Percentiles rank a stretch among this genome's conserved stretches.
Conservation (phyloP, 495 filamentous ascomycete species). For the Talaromyces proteolyticus region DNA sequence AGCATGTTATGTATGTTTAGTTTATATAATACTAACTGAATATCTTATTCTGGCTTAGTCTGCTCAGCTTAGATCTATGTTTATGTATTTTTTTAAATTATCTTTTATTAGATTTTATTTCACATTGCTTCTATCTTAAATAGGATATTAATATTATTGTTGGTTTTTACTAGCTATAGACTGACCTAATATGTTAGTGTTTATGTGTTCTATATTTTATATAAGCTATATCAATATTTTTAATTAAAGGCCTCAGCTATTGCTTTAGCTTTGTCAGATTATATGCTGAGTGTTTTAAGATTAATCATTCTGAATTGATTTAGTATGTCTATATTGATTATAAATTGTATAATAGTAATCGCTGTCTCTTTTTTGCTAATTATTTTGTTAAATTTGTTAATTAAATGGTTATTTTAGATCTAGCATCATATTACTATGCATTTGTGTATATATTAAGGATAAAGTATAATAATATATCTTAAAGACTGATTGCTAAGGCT, state of each 20-base stretch:
- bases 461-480: slow-evolving; percentile 24
- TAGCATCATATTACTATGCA: neutral
- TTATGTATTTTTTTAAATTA: neutral
- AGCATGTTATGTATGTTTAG: neutral
- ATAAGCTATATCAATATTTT: neutral
- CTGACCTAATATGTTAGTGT: neutral
- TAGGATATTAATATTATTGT: neutral
- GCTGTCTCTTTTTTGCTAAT: slow-evolving; percentile 20
- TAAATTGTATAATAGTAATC: slow-evolving; percentile 23
- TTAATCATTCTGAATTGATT: slow-evolving; percentile 15
- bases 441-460: neutral
- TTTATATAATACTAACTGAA: neutral
- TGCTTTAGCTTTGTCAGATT: neutral
- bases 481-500: slow-evolving; percentile 17
- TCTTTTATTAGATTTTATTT: neutral
- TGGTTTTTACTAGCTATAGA: neutral
- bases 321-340: slow-evolving; percentile 19
- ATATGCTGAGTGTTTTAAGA: neutral
- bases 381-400: slow-evolving; percentile 21
- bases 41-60: neutral
- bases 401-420: slow-evolving; percentile 18
- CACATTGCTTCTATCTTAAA: neutral
- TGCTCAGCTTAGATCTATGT: neutral
- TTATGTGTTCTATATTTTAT: neutral
- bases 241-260: neutral